Conservation (phyloP, 2,329 filamentous ascomycete species). For the Albophoma yamanashiensis region DNA sequence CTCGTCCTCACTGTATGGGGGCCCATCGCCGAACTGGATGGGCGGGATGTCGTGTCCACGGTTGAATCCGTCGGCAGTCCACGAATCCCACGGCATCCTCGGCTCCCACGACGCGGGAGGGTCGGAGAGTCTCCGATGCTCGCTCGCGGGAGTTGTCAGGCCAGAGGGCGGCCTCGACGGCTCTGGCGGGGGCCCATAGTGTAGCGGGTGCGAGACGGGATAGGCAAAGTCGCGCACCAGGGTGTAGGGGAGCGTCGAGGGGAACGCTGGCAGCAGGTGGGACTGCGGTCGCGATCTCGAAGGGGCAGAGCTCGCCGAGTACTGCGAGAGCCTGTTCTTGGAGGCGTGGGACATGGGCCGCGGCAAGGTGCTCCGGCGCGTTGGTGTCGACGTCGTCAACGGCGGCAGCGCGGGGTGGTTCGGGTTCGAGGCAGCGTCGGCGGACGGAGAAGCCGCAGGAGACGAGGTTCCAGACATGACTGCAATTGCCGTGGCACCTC, state of each 20-base stretch:
- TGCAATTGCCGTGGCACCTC: slow-evolving; percentile 29
- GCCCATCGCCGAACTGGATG: slow-evolving; percentile 77
- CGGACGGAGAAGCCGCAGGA: slow-evolving; percentile 41
- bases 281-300: slow-evolving; percentile 69
- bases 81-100: slow-evolving; percentile 49
- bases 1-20: slow-evolving; percentile 91
- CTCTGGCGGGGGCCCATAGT: slow-evolving; percentile 85
- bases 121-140: slow-evolving; percentile 73
- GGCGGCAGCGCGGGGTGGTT: slow-evolving; percentile 37
- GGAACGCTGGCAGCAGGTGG: slow-evolving; percentile 72
- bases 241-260: slow-evolving; percentile 80
- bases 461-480: slow-evolving; percentile 48
- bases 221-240: slow-evolving; percentile 96
- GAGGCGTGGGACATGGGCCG: slow-evolving; percentile 65
- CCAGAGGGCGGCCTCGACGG: slow-evolving; percentile 60
- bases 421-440: slow-evolving; percentile 37
- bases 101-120: slow-evolving; percentile 67
- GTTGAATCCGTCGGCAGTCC: slow-evolving; percentile 41
- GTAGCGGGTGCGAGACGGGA: slow-evolving; percentile 67
- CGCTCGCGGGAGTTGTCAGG: slow-evolving; percentile 75
- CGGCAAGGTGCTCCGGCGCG: slow-evolving; percentile 49
- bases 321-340: slow-evolving; percentile 74
- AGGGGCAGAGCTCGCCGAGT: slow-evolving; percentile 60
- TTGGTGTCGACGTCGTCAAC: slow-evolving; percentile 44
- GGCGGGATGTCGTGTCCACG: slow-evolving; percentile 65